Evolutionary conservation across 495 filamentous ascomycete genomes (phyloP).

Genomic region (Penicillium cosmopolitanum): DNA sequence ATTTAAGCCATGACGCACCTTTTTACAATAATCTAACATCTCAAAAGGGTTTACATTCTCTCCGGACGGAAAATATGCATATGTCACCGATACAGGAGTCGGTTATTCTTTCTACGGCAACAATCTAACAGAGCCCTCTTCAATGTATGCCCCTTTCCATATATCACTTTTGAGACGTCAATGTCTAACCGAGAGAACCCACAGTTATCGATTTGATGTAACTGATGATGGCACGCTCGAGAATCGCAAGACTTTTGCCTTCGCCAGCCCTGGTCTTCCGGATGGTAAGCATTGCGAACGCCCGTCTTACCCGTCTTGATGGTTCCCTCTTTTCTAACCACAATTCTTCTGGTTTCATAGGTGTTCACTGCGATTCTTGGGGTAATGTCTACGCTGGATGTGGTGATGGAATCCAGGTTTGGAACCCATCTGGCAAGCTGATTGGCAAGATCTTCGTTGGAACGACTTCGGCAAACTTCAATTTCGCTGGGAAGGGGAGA

Average conservation of each 20-base stretch:
- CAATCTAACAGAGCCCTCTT: slow-evolving; percentile 21
- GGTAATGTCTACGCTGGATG: slow-evolving; percentile 52
- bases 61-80: slow-evolving; percentile 45
- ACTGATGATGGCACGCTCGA: slow-evolving; percentile 23
- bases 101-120: slow-evolving; percentile 24
- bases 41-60: slow-evolving; percentile 45
- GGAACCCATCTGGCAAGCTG: slow-evolving; percentile 42
- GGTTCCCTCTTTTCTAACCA: neutral
- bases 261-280: slow-evolving; percentile 30
- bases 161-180: neutral
- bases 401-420: slow-evolving; percentile 50
- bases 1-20: too few species aligned
- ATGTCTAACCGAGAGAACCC: neutral
- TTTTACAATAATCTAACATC: neutral
- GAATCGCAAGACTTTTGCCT: slow-evolving; percentile 29
- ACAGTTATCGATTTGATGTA: slow-evolving; percentile 30
- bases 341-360: slow-evolving; percentile 14
- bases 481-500: slow-evolving; percentile 57
- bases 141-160: slow-evolving; percentile 21
- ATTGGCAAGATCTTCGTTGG: slow-evolving; percentile 54
- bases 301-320: too few species aligned
- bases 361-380: slow-evolving; percentile 46
- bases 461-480: slow-evolving; percentile 54
- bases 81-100: slow-evolving; percentile 48
- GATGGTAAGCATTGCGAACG: slow-evolving; percentile 30